A percentile compares a stretch with the other conserved stretches of the same genome.
These are phyloP conservation scores for Globisporangium carolinianum DNA, from an alignment of 352 stramenopile genomes.

Conservation along the genomic window DNA sequence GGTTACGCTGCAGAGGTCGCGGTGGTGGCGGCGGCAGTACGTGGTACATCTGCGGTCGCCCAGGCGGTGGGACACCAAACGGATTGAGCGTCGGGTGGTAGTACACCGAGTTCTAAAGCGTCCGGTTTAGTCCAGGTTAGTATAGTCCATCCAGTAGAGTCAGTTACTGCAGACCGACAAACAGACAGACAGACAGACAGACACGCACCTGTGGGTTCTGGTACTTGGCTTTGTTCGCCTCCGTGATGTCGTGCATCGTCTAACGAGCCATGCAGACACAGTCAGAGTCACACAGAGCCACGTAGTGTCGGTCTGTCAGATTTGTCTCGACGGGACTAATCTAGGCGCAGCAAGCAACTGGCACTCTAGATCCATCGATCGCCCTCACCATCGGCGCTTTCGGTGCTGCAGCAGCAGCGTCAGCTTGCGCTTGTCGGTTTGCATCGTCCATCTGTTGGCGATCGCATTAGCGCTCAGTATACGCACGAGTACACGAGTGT, in stretches of 20 bases:
- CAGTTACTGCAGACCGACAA: background rate
- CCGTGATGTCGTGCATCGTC: slow-evolving; percentile 45
- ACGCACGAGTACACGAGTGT: background rate
- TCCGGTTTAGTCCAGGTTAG: too few species aligned
- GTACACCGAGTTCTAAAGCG: slow-evolving; percentile 63
- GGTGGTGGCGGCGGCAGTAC: slow-evolving; percentile 18
- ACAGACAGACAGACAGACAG: too few species aligned
- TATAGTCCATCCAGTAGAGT: too few species aligned
- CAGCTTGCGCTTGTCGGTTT: slow-evolving; percentile 20
- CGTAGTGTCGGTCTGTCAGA: background rate
- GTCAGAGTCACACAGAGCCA: background rate
- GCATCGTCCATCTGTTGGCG: slow-evolving; percentile 32
- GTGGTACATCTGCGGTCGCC: slow-evolving; percentile 54
- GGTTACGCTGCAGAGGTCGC: slow-evolving; percentile 5
- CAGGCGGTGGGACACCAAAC: slow-evolving; percentile 61
- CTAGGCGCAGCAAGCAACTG: too few species aligned
- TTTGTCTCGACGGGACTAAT: background rate
- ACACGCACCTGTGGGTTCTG: slow-evolving; percentile 53
- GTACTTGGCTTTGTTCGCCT: slow-evolving; percentile 54
- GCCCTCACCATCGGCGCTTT: slow-evolving; percentile 22
- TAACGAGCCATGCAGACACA: slow-evolving; percentile 13
- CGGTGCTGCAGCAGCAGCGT: slow-evolving; percentile 10
- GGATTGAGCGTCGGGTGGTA: slow-evolving; percentile 77
- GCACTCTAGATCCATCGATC: background rate
- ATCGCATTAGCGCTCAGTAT: background rate